These are phyloP conservation scores for Picochlorum sp. DNA, from an alignment of 139 green algal species.

Conservation along the genomic window DNA sequence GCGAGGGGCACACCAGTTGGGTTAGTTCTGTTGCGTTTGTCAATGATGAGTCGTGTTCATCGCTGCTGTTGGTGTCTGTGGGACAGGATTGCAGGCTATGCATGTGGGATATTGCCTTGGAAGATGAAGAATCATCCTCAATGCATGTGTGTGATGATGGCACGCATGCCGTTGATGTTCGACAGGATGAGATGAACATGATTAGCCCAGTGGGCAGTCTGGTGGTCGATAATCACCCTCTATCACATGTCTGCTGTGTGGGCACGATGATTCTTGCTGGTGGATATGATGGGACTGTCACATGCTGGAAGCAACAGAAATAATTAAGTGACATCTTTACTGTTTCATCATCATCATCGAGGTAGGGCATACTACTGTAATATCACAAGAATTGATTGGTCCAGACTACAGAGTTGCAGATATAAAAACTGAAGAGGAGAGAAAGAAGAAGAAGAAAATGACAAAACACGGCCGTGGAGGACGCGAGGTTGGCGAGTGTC, in stretches of 20 bases:
- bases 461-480: too few relatives aligned
- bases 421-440: too few relatives aligned
- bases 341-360: neutral
- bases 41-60: constrained; percentile 23
- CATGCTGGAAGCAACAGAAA: neutral
- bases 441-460: too few relatives aligned
- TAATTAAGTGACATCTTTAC: neutral
- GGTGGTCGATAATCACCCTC: neutral
- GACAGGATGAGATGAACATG: neutral
- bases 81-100: constrained; percentile 73
- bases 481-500: neutral
- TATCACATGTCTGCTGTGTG: neutral
- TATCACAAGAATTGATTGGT: neutral
- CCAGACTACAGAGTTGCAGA: too few relatives aligned
- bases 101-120: constrained; percentile 70
- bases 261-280: neutral
- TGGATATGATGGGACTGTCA: neutral
- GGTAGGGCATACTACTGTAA: neutral
- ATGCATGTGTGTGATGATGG: neutral
- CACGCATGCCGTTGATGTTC: neutral
- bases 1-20: constrained; percentile 75
- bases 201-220: neutral
- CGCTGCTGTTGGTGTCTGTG: constrained; percentile 51
- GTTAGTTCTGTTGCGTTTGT: constrained; percentile 69
- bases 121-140: neutral